Evolutionary conservation across 495 filamentous ascomycete genomes (phyloP).

Genomic region (Xylaria telfairii): DNA sequence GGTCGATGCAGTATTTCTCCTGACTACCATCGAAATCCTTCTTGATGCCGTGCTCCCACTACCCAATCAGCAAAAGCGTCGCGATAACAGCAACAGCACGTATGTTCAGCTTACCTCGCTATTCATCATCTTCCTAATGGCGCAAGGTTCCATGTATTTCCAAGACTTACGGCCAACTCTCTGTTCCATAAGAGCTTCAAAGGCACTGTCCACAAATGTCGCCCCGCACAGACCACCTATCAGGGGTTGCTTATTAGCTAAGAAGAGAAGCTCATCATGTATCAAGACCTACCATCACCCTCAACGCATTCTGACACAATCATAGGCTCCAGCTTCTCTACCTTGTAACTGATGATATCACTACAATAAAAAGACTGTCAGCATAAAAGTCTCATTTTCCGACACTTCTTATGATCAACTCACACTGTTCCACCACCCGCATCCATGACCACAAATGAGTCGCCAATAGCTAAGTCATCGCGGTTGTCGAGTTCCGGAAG

Average conservation of each 20-base stretch:
- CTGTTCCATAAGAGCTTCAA: background rate
- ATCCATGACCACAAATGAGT: constrained; percentile 19
- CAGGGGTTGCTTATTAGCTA: background rate
- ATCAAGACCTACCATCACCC: constrained; percentile 10
- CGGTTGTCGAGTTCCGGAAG: background rate
- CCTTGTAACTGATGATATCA: constrained; percentile 24
- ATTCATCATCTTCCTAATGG: constrained; percentile 9
- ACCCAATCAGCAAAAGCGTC: background rate
- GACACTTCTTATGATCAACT: background rate
- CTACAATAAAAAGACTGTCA: background rate
- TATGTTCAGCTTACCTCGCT: background rate
- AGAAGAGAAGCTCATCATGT: background rate
- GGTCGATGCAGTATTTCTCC: background rate
- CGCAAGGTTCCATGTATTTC: background rate
- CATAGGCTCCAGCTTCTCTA: constrained; percentile 6
- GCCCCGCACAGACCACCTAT: constrained; percentile 18
- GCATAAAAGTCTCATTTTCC: background rate
- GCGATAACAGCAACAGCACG: background rate
- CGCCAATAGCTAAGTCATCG: background rate
- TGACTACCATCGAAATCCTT: constrained; percentile 19
- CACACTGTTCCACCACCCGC: constrained; percentile 25
- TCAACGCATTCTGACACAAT: constrained; percentile 22
- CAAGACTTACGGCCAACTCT: constrained; percentile 1
- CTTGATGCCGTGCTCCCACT: constrained; percentile 23
- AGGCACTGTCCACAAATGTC: constrained; percentile 9